phyloP scores from a whole-genome alignment of 1,284 basidiomycete species.

The Puccinia horiana region DNA sequence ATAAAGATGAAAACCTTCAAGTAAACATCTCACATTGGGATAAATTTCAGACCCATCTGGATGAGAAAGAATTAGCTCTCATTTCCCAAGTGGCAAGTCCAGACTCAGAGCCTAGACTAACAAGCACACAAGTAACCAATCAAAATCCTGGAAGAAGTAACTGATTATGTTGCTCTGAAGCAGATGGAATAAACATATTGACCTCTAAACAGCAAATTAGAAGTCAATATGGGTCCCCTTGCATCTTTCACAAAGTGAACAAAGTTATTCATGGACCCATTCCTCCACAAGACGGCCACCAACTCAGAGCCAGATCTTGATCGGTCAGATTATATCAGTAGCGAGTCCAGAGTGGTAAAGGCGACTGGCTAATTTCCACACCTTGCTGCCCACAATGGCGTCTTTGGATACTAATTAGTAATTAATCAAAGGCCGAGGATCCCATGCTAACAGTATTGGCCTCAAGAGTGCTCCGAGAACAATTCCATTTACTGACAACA shows the following conservation, averaged over 20 bases:
- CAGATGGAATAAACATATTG: constrained; percentile 81
- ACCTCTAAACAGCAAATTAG: constrained; percentile 60
- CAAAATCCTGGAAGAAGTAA: constrained; percentile 81
- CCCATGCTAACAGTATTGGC: constrained; percentile 58
- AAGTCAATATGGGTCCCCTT: constrained; percentile 59
- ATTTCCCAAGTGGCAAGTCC: constrained; percentile 69
- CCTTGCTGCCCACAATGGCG: constrained; percentile 88
- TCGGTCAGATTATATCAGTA: constrained; percentile 63
- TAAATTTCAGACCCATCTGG: neutral
- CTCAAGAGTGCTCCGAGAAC: constrained; percentile 33
- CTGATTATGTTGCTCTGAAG: constrained; percentile 83
- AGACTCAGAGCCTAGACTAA: constrained; percentile 53
- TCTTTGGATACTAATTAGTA: constrained; percentile 81
- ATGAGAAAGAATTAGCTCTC: too few species aligned
- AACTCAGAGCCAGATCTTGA: constrained; percentile 61
- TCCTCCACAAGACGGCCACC: constrained; percentile 65
- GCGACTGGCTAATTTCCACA: constrained; percentile 96
- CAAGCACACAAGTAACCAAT: constrained; percentile 58
- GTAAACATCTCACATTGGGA: neutral
- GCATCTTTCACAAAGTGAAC: constrained; percentile 81
- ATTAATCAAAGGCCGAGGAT: constrained; percentile 66
- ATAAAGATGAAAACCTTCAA: constrained; percentile 72
- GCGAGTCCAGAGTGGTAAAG: constrained; percentile 78
- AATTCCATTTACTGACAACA: constrained; percentile 12
- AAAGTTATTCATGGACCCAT: constrained; percentile 83